These are phyloP conservation scores for Chytriomyces confervae DNA, from an alignment of 192 early-diverging fungal species.

Conservation along the genomic window DNA sequence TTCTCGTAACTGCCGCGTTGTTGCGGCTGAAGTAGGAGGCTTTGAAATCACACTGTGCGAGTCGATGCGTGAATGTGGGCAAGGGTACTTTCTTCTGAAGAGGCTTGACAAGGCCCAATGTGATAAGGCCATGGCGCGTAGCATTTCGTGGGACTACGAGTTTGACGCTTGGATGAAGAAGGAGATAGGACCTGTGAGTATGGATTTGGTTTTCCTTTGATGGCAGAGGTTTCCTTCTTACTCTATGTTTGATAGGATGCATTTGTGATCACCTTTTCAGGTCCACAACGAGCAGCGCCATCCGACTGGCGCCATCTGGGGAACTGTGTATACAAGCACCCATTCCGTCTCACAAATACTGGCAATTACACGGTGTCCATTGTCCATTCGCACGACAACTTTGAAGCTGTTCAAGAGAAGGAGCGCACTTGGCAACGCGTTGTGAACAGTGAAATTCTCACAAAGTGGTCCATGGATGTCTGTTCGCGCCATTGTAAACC, in stretches of 20 bases:
- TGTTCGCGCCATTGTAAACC: neutral
- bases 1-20: neutral
- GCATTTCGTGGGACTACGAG: neutral
- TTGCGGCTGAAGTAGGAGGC: neutral
- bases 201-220: neutral
- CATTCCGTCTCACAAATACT: neutral
- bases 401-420: slow-evolving; percentile 10
- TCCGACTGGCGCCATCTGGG: slow-evolving; percentile 12
- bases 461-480: neutral
- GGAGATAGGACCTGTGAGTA: slow-evolving; percentile 5
- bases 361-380: slow-evolving; percentile 12
- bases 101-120: neutral
- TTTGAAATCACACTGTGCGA: neutral
- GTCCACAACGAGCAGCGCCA: neutral
- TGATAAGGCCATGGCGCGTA: slow-evolving; percentile 1
- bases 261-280: slow-evolving; percentile 4
- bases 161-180: slow-evolving; percentile 24
- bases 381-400: slow-evolving; percentile 23
- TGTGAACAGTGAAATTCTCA: neutral
- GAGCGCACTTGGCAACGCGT: neutral
- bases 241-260: neutral
- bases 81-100: slow-evolving; percentile 18
- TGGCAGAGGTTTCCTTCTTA: neutral
- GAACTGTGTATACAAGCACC: slow-evolving; percentile 7
- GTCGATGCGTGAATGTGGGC: slow-evolving; percentile 8